Percentiles rank a stretch among this genome's conserved stretches.
Evolutionary conservation across 306 rosid species (phyloP).

Genomic region (Acmispon strigosus): DNA sequence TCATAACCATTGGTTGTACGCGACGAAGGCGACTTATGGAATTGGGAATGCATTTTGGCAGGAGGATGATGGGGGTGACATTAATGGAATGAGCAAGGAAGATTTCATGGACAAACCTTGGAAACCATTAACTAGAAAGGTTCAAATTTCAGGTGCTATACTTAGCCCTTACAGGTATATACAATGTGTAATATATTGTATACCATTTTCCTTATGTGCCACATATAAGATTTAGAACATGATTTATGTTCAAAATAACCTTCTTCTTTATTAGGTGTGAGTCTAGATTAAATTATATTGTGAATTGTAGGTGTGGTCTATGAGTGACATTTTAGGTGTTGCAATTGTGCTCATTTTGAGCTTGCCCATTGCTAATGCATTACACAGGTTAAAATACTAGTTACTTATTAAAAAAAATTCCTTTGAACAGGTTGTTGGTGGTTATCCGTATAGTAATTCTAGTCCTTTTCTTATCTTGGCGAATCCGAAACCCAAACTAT

Average conservation of each 20-base stretch:
- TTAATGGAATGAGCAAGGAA: constrained; percentile 44
- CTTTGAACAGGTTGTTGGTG: constrained; percentile 47
- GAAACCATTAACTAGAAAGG: constrained; percentile 77
- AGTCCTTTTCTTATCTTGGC: constrained; percentile 44
- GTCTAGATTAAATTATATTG: too few species aligned
- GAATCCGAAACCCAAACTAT: constrained; percentile 55
- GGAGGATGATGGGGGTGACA: constrained; percentile 38
- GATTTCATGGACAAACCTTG: constrained; percentile 89
- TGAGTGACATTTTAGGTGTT: too few species aligned
- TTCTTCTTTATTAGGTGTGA: too few species aligned
- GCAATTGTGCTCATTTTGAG: too few species aligned
- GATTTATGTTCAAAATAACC: too few species aligned
- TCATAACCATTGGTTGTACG: constrained; percentile 86
- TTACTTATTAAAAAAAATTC: too few species aligned
- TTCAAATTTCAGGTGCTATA: constrained; percentile 41
- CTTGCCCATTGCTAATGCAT: too few species aligned
- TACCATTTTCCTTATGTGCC: neutral
- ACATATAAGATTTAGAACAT: neutral
- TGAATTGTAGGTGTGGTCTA: too few species aligned
- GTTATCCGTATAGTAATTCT: constrained; percentile 39
- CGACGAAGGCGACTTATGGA: constrained; percentile 72
- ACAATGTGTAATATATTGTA: too few species aligned
- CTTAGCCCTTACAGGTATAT: constrained; percentile 80
- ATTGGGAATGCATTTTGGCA: constrained; percentile 84
- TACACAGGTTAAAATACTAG: too few species aligned